Conservation (phyloP, 2,329 filamentous ascomycete species). For the Nannizziopsis arthrosporioides region DNA sequence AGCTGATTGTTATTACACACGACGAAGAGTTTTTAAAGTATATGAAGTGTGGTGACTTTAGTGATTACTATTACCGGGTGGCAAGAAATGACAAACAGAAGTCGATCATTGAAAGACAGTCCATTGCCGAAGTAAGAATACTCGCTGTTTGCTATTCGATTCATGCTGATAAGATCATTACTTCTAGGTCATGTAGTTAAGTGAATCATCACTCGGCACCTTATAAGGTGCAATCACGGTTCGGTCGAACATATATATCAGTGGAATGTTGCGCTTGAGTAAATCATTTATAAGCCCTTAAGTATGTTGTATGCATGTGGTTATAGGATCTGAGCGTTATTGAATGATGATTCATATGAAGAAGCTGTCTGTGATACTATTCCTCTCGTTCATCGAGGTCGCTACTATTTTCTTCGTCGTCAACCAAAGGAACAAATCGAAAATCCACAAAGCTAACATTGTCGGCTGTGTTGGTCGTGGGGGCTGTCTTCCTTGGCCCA, state of each 20-base stretch:
- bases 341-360: neutral
- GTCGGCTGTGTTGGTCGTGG: constrained; percentile 18
- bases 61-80: constrained; percentile 82
- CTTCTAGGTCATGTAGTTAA: constrained; percentile 7
- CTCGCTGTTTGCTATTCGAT: neutral
- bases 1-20: constrained; percentile 96
- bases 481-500: constrained; percentile 14
- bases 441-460: constrained; percentile 39
- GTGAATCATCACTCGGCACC: neutral
- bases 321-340: too few species aligned
- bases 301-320: neutral
- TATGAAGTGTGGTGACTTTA: constrained; percentile 91
- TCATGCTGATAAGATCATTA: neutral
- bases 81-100: constrained; percentile 74
- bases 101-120: constrained; percentile 63
- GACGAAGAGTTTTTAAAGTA: constrained; percentile 89
- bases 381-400: constrained; percentile 5
- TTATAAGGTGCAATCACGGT: neutral
- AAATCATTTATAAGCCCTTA: neutral
- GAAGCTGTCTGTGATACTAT: neutral
- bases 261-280: neutral
- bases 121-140: constrained; percentile 39
- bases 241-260: neutral
- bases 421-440: constrained; percentile 36
- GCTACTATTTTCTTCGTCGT: constrained; percentile 28